These are phyloP conservation scores for Rhytidhysteron rufulum DNA, from an alignment of 2,329 filamentous ascomycete species.

Conservation along the genomic window DNA sequence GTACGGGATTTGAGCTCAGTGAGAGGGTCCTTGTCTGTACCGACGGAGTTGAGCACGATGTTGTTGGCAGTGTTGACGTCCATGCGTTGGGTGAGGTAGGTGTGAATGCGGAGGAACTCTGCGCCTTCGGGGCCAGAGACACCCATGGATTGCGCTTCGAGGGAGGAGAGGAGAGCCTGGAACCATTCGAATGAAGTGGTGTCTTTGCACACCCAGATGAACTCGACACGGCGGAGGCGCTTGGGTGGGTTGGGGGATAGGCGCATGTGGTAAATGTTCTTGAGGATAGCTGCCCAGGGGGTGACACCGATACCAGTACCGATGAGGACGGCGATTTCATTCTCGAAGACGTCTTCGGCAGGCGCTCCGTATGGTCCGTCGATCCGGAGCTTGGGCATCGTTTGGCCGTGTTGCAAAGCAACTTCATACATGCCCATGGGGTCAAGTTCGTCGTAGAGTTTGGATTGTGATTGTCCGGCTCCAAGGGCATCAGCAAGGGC, in stretches of 20 bases:
- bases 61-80: constrained; percentile 92
- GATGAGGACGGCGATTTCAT: constrained; percentile 81
- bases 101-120: constrained; percentile 97
- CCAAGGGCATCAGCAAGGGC: constrained; percentile 95
- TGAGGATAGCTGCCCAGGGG: constrained; percentile 81
- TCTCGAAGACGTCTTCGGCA: constrained; percentile 94
- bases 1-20: constrained; percentile 88
- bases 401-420: constrained; percentile 84
- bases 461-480: constrained; percentile 79
- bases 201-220: constrained; percentile 98
- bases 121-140: constrained; percentile 56
- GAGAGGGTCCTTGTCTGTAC: constrained; percentile 79
- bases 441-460: constrained; percentile 86
- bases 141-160: constrained; percentile 78
- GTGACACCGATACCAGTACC: constrained; percentile 86
- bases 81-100: constrained; percentile 90
- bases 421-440: constrained; percentile 98
- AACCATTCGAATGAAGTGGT: constrained; percentile 98
- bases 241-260: constrained; percentile 83
- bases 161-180: constrained; percentile 84
- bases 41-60: constrained; percentile 94
- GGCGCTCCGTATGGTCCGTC: constrained; percentile 96
- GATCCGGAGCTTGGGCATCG: constrained; percentile 85
- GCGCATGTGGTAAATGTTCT: constrained; percentile 97
- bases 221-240: constrained; percentile 90